phyloP scores from a whole-genome alignment of 2,329 filamentous ascomycete genomes.

The Trichoderma afroharzianum region DNA sequence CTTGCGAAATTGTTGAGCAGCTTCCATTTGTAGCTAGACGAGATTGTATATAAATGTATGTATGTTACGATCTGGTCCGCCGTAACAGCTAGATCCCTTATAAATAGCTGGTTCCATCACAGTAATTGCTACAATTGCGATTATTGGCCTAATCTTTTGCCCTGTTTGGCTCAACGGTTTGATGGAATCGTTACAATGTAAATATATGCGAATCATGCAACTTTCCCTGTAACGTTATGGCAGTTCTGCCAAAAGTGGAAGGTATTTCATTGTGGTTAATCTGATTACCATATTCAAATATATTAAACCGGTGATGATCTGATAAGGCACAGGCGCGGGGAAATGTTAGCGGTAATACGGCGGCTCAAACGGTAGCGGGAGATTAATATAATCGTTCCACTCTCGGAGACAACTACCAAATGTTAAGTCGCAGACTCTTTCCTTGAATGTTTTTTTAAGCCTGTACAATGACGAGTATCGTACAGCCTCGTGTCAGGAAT shows the following conservation, averaged over 20 bases:
- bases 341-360: neutral
- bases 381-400: neutral
- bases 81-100: no score
- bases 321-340: neutral
- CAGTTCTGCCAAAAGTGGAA: neutral
- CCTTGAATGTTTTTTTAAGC: neutral
- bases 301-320: neutral
- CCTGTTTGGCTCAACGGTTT: no score
- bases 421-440: neutral
- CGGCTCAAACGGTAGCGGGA: neutral
- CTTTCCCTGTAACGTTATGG: neutral
- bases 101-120: no score
- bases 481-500: neutral
- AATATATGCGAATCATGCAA: neutral
- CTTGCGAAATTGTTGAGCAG: neutral
- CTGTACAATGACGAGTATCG: neutral
- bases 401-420: neutral
- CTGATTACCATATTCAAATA: neutral
- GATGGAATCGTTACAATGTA: no score
- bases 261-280: neutral
- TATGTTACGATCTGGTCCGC: no score
- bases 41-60: neutral
- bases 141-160: no score
- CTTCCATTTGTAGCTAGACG: constrained; percentile 1
- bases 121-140: no score